Base-by-base conservation (phyloP, 257 asterid genomes). In the Sherardia arvensis region DNA sequence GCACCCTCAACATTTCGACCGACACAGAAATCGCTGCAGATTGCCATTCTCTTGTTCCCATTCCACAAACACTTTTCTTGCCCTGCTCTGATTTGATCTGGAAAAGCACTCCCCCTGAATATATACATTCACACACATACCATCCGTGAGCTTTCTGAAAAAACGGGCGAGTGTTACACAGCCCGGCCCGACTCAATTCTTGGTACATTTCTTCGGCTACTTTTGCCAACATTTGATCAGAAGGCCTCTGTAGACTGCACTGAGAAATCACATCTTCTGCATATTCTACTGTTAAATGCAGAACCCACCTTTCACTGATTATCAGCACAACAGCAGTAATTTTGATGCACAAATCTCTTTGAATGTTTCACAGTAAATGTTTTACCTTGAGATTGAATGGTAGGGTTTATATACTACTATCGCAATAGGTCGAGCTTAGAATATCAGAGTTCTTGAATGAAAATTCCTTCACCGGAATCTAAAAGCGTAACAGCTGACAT, bases 71-170 rank as follows among this genome's bases (percentile, higher is more conserved):
- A 91, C 81, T 80, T 84, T 72, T 86, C 90, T 38, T 81, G 91
- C 62, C 73, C 73, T 20, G 78, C 91, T 64, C 81, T 34, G 78
- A 80, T 81, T 55, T 76, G 61, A 43, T 78, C 85, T 66, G 98
- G 96, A 74, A 91, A 91, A 15, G 98, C 95, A 70, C 91, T 71
- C 33, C 95, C 96, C 97, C 97, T 91, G 77, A 11, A 53, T 21
- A 57, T 33, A 8, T 56, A 27, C 28, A 3, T 66, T 62, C 28
- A 27, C 65, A 75, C 66, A 70, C 89, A 10, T 53, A 90, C 96
- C 97, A 90, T 82, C 97, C 81, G 71, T 90, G 95, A 43, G 96
- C 97, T 74, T 81, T 90, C 87, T 66, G 86, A 77, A 87, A 87
- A 64, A 87, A 67, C 1, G 95, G 92, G 65, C 47, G 84, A 57